Base-by-base conservation (phyloP, 805 yeast species). In the Candida oleophila region DNA sequence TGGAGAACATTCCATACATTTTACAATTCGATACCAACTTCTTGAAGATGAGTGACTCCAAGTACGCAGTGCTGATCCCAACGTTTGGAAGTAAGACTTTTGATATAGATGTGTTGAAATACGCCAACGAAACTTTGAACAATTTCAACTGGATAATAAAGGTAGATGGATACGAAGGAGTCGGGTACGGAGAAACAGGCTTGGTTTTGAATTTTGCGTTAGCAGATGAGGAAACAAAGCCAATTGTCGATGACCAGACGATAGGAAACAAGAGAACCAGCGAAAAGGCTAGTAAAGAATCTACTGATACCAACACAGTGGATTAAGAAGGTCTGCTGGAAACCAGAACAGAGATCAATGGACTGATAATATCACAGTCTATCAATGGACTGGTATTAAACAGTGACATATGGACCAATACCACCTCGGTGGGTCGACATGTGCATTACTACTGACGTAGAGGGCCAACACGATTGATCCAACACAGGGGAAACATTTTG, bases 1-100 rank as follows among this genome's bases (percentile, higher is more conserved):
- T 63, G 19, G 58, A 66, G 5, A 70, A 65, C 20, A 45, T 54
- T 16, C 54, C 61, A 3, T 83, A 82, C 50, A 53, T 58, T 19
- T 69, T 83, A 46, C 78, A 76, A 47, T 83, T 83, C 55, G 78
- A 73, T 50, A 81, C 86, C 2, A 77, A 78, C 22, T 74, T 73
- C 44, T 55, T 83, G 21, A 77, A 77, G 41, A 56, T 82, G 64
- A 68, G 76, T 18, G 72, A 76, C 53, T 72, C 81, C 3, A 65
- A 72, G 32, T 77, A 82, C 50, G 71, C 74, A 8, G 73, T 83
- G 3, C 63, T 73, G 45, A 62, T 83, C 40, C 88, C 88, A 0
- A 69, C 73, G 2, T 64, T 56, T 42, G 65, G 68, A 4, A 56
- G 52, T 25, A 79, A 78, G 34, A 74, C 80, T 1, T 74, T 73